Base-by-base conservation (phyloP, 2,329 filamentous ascomycete species). In the Pyricularia pennisetigena region DNA sequence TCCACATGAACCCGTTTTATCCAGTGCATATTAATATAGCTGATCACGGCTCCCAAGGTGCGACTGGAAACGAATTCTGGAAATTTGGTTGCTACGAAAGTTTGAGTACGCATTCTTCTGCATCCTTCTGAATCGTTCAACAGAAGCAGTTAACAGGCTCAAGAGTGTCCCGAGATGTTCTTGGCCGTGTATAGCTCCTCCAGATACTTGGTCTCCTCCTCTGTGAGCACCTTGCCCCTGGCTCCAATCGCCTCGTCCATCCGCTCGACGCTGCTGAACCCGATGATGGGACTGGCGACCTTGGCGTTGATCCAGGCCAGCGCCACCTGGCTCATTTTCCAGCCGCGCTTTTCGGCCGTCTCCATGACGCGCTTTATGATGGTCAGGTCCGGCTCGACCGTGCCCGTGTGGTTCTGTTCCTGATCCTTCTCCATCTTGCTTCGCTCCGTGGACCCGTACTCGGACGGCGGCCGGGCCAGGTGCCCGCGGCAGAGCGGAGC, bases 121-220 rank as follows among this genome's bases (percentile, higher is more conserved):
- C 20, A 20, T n/a, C 3, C 41, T 54, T n/a, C 20, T 54, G 57
- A 16, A 26, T n/a, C 20, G 9, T n/a, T 61, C 9, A 2, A 26
- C n/a, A n/a, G 23, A 61, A 16, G 20, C 59, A 14, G 14, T 3
- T 8, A 29, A 20, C 14, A 28, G 9, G 12, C 20, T 67, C 59
- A 67, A n/a, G 32, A 24, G 59, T 77, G 79, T 0, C 82, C 81
- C 12, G 74, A 66, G 26, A 84, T 77, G 28, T 76, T 72, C 79
- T 86, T 84, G 2, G 85, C 83, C 71, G 82, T 70, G 75, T 90
- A 90, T 23, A 83, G 79, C 74, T 87, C 87, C 75, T 90, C 88
- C 4, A 90, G 76, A 72, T 86, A 88, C 68, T 82, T 79, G 70
- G 85, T 81, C 73, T 90, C 88, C 70, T 89, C 86, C 0, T 82